Conservation (phyloP, 345 rosid species). For the Bruguiera parviflora region DNA sequence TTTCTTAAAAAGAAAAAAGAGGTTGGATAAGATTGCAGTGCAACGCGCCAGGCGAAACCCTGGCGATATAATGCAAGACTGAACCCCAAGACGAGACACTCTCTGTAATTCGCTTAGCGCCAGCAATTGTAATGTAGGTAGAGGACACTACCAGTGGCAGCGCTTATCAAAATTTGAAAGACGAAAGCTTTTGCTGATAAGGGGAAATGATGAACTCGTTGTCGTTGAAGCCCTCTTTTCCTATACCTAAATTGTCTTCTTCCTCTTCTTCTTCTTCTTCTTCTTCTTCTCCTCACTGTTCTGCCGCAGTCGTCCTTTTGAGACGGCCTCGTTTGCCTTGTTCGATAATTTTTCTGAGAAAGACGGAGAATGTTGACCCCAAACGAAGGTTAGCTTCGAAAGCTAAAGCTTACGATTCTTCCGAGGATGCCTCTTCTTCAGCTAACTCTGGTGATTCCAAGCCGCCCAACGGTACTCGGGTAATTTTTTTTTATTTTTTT, state of each 20-base stretch:
- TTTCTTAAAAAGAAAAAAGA: no score
- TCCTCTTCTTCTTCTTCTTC: conserved; percentile 37
- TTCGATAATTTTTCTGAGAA: conserved; percentile 38
- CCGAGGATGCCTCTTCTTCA: conserved; percentile 34
- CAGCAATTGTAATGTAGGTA: neutral
- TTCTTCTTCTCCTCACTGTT: conserved; percentile 15
- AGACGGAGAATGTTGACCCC: conserved; percentile 11
- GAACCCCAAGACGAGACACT: no score
- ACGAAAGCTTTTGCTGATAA: neutral
- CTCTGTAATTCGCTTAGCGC: neutral
- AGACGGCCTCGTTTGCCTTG: conserved; percentile 31
- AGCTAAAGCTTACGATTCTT: conserved; percentile 62
- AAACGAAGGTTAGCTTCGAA: conserved; percentile 32
- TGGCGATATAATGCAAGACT: no score
- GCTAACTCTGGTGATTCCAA: conserved; percentile 52
- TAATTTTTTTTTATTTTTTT: conserved; percentile 25
- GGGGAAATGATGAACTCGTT: conserved; percentile 49
- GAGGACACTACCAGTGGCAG: no score
- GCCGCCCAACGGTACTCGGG: conserved; percentile 65
- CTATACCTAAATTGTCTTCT: conserved; percentile 10
- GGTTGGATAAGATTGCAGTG: no score
- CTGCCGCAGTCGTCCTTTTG: conserved; percentile 12
- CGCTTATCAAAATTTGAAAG: neutral
- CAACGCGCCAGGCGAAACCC: no score
- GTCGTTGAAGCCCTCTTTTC: conserved; percentile 39